Evolutionary conservation across 2,329 filamentous ascomycete genomes (phyloP), one percentile per base, ranked within the genome.

Genomic region (Annulohypoxylon truncatum): DNA sequence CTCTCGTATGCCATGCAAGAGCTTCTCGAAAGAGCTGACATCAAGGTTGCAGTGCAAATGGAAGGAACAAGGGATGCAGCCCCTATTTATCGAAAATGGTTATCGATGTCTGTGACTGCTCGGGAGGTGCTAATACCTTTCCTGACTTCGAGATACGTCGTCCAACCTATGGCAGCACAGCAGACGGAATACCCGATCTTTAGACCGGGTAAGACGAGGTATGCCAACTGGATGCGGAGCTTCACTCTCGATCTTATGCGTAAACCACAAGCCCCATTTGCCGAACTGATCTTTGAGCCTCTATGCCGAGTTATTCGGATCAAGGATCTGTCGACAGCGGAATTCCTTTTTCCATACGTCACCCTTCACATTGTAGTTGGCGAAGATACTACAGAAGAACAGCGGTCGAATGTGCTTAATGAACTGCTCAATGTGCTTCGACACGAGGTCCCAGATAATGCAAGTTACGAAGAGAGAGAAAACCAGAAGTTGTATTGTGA

Each of bases 1-100:
- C 84, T 99, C 15, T 95, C 95, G 1, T 99, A 92, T 78, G 92
- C 91, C 1, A 97, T 99, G 89, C 96, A 99, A 78, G 91, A 97
- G 73, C 85, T 98, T 40, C 85, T 98, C 2, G 89, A 90, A 46
- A 89, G 90, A 70, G 93, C 92, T 74, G 90, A 91, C 26, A 90
- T 97, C 74, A 89, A 84, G 63, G 82, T 85, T 9, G 87, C 85
- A 0, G 84, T 82, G 54, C 77, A 77, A 28, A 78, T 79, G 76
- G 77, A 80, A 35, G 79, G 80, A 2, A 77, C 78, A 0, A 77
- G 69, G 18, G 86, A 89, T 26, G 83, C 84, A 9, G 86, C 85
- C 51, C 83, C 86, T 2, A 85, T 90, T 24, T 92, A 90, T 74
- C 83, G 87, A 59, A 91, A 92, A 76, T 99, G 94, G 93, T 82